Percentiles rank a stretch among this genome's conserved stretches.
phyloP scores from a whole-genome alignment of 805 yeast species.

The Candida wancherniae region DNA sequence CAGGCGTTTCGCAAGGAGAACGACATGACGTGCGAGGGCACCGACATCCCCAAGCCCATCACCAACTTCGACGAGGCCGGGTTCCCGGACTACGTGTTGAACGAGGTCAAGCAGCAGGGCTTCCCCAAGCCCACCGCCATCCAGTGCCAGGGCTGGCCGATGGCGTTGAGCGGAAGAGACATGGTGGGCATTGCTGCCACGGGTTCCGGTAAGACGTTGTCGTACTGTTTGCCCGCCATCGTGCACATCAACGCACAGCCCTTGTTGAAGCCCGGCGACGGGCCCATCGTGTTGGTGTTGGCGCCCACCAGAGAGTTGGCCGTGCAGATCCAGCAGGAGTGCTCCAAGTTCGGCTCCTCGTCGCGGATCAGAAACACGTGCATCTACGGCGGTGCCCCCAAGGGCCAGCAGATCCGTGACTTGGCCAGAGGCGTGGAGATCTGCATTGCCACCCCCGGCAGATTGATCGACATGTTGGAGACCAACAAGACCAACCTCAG shows the following conservation, averaged over 20 bases:
- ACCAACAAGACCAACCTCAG: constrained; percentile 89
- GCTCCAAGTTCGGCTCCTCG: constrained; percentile 87
- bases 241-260: constrained; percentile 99
- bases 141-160: constrained; percentile 99
- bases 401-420: constrained; percentile 96
- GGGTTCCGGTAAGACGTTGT: constrained; percentile 97
- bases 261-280: constrained; percentile 87
- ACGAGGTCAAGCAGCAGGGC: constrained; percentile 86
- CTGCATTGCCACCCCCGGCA: constrained; percentile 97
- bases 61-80: constrained; percentile 94
- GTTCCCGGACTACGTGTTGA: constrained; percentile 89
- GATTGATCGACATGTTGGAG: constrained; percentile 96
- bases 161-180: constrained; percentile 98
- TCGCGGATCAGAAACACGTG: constrained; percentile 95
- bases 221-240: constrained; percentile 94
- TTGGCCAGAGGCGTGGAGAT: constrained; percentile 93
- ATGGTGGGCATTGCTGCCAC: constrained; percentile 99
- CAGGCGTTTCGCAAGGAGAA: constrained; percentile 69
- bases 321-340: constrained; percentile 93
- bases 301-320: constrained; percentile 99
- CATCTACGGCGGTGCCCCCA: constrained; percentile 99
- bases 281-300: constrained; percentile 90
- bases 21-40: constrained; percentile 83
- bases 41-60: constrained; percentile 90
- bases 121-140: constrained; percentile 93